Conservation (phyloP, 2,329 filamentous ascomycete genomes). For the Ophiostoma sp. region DNA sequence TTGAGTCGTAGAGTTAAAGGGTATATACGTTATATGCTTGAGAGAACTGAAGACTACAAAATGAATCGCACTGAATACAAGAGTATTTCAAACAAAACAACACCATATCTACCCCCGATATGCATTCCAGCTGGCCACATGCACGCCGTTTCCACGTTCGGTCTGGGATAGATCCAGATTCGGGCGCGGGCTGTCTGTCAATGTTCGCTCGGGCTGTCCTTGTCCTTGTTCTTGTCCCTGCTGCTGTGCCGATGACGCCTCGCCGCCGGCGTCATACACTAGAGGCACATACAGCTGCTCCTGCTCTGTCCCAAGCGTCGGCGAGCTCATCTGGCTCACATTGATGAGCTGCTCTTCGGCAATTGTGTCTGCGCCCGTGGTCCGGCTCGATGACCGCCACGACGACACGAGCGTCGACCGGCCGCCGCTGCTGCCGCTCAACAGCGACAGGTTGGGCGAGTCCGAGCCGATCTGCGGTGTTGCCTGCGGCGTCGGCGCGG, state of each 20-base stretch:
- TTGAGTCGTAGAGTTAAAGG: not conserved
- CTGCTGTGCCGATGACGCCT: not conserved
- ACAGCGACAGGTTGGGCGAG: constrained; percentile 18
- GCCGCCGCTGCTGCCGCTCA: constrained; percentile 1
- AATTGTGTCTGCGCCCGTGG: not conserved
- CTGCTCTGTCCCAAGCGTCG: not conserved
- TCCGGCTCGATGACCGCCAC: constrained; percentile 21
- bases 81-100: not conserved
- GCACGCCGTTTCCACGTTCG: constrained; percentile 19
- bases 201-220: not conserved
- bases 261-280: not conserved
- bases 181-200: constrained; percentile 16
- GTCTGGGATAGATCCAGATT: constrained; percentile 23
- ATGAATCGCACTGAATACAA: not conserved
- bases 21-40: not conserved
- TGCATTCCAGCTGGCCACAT: constrained; percentile 25
- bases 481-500: not conserved
- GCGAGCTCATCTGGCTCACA: not conserved
- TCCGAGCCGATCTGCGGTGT: not conserved
- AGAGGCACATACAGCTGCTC: not conserved
- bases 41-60: not conserved
- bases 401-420: constrained; percentile 21
- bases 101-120: constrained; percentile 16
- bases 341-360: not conserved
- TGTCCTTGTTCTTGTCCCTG: not conserved